Evolutionary conservation across 306 rosid species (phyloP).

Genomic region (Cicer arietinum): DNA sequence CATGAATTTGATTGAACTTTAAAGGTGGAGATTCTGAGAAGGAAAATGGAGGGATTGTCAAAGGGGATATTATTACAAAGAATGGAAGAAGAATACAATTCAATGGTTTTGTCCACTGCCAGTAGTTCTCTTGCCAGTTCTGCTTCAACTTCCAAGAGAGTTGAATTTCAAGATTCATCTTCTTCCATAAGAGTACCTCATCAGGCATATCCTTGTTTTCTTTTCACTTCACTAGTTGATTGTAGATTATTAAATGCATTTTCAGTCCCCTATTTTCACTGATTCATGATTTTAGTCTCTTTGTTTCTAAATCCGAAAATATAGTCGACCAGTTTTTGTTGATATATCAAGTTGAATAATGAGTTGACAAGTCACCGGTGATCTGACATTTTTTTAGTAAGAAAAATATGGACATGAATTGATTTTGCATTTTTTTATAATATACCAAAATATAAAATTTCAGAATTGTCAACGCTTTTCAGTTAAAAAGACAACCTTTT

Average conservation of each 20-base stretch:
- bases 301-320: too few relatives aligned
- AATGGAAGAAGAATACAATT: slow-evolving; percentile 93
- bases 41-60: slow-evolving; percentile 91
- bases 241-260: neutral
- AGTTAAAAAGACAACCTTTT: neutral
- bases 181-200: slow-evolving; percentile 47
- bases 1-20: slow-evolving; percentile 23
- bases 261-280: too few relatives aligned
- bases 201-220: slow-evolving; percentile 51
- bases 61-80: slow-evolving; percentile 75
- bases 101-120: slow-evolving; percentile 64
- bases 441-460: neutral
- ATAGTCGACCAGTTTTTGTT: neutral
- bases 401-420: neutral
- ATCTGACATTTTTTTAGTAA: neutral
- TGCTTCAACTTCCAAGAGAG: slow-evolving; percentile 65
- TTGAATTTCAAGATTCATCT: slow-evolving; percentile 55
- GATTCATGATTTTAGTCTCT: too few relatives aligned
- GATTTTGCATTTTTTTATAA: too few relatives aligned
- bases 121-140: slow-evolving; percentile 62
- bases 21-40: slow-evolving; percentile 84
- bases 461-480: neutral
- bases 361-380: too few relatives aligned
- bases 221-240: slow-evolving; percentile 27
- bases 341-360: too few relatives aligned